Conservation (phyloP, 139 green algal genomes). For the Gonium pectorale region DNA sequence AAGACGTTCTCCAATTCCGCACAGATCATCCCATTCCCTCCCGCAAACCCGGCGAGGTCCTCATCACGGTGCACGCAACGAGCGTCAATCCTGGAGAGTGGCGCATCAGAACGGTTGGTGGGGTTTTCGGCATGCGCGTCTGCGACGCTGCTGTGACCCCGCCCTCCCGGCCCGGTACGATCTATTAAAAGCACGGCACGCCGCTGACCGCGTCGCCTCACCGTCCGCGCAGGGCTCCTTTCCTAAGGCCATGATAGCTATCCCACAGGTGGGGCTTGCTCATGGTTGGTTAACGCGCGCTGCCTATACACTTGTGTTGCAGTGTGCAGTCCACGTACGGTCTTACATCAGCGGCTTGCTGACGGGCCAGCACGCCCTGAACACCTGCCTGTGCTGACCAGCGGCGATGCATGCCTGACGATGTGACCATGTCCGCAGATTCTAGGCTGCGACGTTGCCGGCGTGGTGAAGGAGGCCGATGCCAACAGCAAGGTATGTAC, state of each 20-base stretch:
- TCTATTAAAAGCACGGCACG: too few relatives aligned
- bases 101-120: background rate
- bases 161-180: background rate
- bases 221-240: background rate
- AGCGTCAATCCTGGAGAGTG: slow-evolving; percentile 17
- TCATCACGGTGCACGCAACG: slow-evolving; percentile 8
- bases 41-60: slow-evolving; percentile 21
- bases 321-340: too few relatives aligned
- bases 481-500: slow-evolving; percentile 45
- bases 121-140: background rate
- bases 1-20: background rate
- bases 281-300: too few relatives aligned
- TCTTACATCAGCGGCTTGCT: too few relatives aligned
- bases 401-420: too few relatives aligned
- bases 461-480: slow-evolving; percentile 55
- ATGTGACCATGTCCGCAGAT: too few relatives aligned
- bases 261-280: slow-evolving; percentile 8
- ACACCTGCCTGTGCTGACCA: too few relatives aligned
- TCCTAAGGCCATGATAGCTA: slow-evolving; percentile 7
- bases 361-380: too few relatives aligned
- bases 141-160: background rate
- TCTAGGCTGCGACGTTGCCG: slow-evolving; percentile 57
- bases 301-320: too few relatives aligned
- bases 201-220: too few relatives aligned
- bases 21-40: slow-evolving; percentile 17